Base-by-base conservation (phyloP, 169 alveolate genomes). In the Babesia bigemina region DNA sequence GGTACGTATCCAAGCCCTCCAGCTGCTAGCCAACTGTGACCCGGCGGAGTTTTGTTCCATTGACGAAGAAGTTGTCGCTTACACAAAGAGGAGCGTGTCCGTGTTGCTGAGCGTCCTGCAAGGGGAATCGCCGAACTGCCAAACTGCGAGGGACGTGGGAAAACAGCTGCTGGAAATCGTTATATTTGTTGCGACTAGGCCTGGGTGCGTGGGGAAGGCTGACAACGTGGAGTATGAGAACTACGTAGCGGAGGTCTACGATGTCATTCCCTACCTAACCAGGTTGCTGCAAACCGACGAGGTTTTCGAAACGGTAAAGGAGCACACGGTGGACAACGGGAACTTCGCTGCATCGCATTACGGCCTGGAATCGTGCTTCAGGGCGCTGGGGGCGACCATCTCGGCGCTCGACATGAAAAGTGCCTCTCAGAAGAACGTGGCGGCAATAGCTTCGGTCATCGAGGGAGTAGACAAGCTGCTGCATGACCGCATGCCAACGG, bases 181-280 rank as follows among this genome's bases (percentile, higher is more conserved):
- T 14, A 58, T 75, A 9, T 33, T 75, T 7, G 24, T 75, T n/a
- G 57, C 76, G 7, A 75, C 56, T 4, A 13, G 73, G 24, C 84
- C 84, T 12, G 29, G 50, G 4, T 2, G 33, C 29, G 12, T 63
- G 33, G 58, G 66, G 24, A 59, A 70, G 28, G 69, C 55, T 16
- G 81, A 71, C 42, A 71, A 59, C 63, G 2, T 42, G 61, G 84
- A 75, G 24, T 75, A 75, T 33, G 84, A 75, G 44, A 55, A 49
- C 70, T 75, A 75, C 61, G 60, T 75, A 9, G 53, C 14, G 6
- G 76, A 75, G 19, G 67, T 65, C 14, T 65, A 57, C 49, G 66
- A 45, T 33, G 50, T 66, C 42, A 24, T 75, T 4, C 78, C 66
- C 13, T 4, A 63, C 8, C 4, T 63, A 4, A 58, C 69, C 11